A percentile compares a stretch with the other conserved stretches of the same genome.
phyloP scores from a whole-genome alignment of 176 grass and related monocot species.

The Avena eriantha region DNA sequence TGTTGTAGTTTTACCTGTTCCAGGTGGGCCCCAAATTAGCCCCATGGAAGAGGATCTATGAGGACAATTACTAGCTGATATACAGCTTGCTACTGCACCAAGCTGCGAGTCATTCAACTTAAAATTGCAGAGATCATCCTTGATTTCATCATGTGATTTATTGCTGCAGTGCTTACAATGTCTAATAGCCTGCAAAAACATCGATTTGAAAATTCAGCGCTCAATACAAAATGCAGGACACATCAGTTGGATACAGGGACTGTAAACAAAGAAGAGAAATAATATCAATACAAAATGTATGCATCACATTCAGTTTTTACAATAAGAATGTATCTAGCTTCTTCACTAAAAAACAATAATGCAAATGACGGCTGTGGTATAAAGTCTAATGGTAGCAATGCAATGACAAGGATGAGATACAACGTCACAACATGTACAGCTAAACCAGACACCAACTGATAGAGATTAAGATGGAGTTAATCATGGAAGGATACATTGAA shows the following conservation, averaged over 20 bases:
- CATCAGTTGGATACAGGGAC: conserved; percentile 36
- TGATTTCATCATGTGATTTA: conserved; percentile 47
- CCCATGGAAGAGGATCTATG: conserved; percentile 55
- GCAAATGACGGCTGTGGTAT: conserved; percentile 11
- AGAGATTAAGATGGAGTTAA: background rate
- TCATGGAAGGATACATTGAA: conserved; percentile 35
- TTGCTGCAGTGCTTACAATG: conserved; percentile 52
- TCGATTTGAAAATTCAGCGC: conserved; percentile 30
- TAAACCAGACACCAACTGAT: conserved; percentile 21
- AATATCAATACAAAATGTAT: conserved; percentile 23
- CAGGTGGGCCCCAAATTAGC: conserved; percentile 84
- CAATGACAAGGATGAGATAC: conserved; percentile 8
- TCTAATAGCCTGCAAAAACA: conserved; percentile 45
- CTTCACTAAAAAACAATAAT: conserved; percentile 6
- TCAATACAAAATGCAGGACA: conserved; percentile 27
- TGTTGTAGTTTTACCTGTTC: conserved; percentile 88
- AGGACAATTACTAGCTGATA: conserved; percentile 54
- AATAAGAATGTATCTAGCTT: conserved; percentile 15
- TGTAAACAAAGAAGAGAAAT: conserved; percentile 25
- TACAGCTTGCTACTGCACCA: conserved; percentile 58
- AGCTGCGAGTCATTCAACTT: conserved; percentile 71
- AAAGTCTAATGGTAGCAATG: background rate
- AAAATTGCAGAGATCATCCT: conserved; percentile 46
- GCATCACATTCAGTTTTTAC: conserved; percentile 13
- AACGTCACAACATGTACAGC: conserved; percentile 6